Evolutionary conservation across 495 filamentous ascomycete species (phyloP).

Genomic region (Hypoxylon cercidicola): DNA sequence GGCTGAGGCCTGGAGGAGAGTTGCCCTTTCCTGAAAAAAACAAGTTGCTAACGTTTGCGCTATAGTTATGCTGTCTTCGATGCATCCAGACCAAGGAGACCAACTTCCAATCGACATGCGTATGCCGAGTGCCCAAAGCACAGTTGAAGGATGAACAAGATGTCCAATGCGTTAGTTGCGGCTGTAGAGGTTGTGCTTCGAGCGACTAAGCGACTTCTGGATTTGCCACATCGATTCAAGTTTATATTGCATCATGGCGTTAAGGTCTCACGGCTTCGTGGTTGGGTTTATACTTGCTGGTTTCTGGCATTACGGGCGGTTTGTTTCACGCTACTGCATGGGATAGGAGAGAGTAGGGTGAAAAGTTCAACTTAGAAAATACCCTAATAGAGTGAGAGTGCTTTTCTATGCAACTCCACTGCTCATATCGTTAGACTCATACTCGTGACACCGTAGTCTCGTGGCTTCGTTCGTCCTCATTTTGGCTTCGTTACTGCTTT

Average conservation of each 20-base stretch:
- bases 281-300: conserved; percentile 14
- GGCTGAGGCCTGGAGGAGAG: neutral
- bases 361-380: conserved; percentile 28
- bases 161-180: conserved; percentile 95
- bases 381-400: conserved; percentile 2
- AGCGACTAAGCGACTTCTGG: conserved; percentile 67
- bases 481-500: conserved; percentile 39
- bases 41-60: conserved; percentile 12
- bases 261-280: conserved; percentile 31
- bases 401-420: conserved; percentile 16
- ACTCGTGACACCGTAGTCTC: conserved; percentile 23
- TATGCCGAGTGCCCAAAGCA: conserved; percentile 93
- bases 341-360: conserved; percentile 18
- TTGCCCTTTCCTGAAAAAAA: neutral
- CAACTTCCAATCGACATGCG: conserved; percentile 97
- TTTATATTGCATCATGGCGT: conserved; percentile 32
- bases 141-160: conserved; percentile 90
- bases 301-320: conserved; percentile 28
- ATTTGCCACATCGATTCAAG: conserved; percentile 10
- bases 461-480: conserved; percentile 22
- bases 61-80: conserved; percentile 87
- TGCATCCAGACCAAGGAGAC: conserved; percentile 99
- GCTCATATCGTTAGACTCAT: conserved; percentile 11
- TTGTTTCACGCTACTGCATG: conserved; percentile 16
- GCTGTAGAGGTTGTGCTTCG: conserved; percentile 89